These are phyloP conservation scores for Wickerhamiella lipophila DNA, from an alignment of 805 yeast species.

Conservation along the genomic window DNA sequence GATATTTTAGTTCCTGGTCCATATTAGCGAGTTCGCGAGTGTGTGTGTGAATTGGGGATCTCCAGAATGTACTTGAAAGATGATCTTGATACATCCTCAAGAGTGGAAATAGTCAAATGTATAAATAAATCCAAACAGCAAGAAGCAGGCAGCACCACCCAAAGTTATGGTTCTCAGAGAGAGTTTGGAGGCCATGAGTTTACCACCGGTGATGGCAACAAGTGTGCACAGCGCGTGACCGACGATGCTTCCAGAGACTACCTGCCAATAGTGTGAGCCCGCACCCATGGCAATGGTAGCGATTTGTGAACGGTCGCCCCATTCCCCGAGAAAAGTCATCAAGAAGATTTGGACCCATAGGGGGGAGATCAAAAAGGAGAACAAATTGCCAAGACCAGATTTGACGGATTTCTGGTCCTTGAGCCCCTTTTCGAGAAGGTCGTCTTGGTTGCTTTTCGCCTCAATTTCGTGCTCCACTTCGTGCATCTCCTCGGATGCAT, in stretches of 20 bases:
- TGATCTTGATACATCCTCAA: not conserved
- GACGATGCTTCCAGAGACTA: constrained; percentile 73
- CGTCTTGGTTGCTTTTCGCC: constrained; percentile 37
- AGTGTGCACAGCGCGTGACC: constrained; percentile 86
- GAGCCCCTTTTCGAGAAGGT: constrained; percentile 28
- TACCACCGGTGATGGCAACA: constrained; percentile 90
- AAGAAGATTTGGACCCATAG: constrained; percentile 86
- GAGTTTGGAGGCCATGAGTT: constrained; percentile 73
- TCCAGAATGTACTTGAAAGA: no score
- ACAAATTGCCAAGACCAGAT: constrained; percentile 40
- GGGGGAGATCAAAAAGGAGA: constrained; percentile 63
- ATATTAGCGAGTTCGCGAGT: no score
- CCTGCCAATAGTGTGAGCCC: constrained; percentile 81
- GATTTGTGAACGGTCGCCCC: constrained; percentile 98
- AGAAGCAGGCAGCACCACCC: constrained; percentile 81
- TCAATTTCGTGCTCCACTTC: constrained; percentile 94
- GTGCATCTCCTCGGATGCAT: constrained; percentile 86
- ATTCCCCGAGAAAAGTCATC: constrained; percentile 94
- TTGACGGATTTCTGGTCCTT: constrained; percentile 25
- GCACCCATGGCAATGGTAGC: constrained; percentile 99
- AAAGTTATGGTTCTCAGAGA: constrained; percentile 85
- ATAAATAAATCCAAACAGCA: constrained; percentile 69
- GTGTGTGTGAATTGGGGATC: no score
- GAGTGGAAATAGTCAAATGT: constrained; percentile 38
- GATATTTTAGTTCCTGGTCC: no score